A percentile compares a stretch with the other conserved stretches of the same genome.
Evolutionary conservation across 768 basidiomycete genomes (phyloP).

Genomic region (Leccinum rimulosum): DNA sequence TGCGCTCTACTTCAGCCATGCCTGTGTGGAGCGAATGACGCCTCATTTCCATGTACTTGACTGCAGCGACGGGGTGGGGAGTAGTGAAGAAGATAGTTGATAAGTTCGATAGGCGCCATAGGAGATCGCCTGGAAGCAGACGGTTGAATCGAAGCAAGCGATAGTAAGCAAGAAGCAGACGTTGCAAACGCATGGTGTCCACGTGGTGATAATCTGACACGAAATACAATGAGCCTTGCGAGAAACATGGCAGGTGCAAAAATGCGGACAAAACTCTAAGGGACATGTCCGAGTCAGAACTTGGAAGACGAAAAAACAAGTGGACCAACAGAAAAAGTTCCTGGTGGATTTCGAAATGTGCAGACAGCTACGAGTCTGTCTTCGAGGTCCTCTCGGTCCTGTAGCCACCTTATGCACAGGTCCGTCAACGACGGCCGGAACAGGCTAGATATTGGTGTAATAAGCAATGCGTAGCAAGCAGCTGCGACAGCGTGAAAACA

Average conservation of each 20-base stretch:
- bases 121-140: constrained; percentile 55
- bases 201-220: constrained; percentile 31
- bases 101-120: constrained; percentile 54
- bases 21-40: constrained; percentile 75
- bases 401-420: constrained; percentile 79
- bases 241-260: constrained; percentile 41
- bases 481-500: constrained; percentile 56
- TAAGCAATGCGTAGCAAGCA: constrained; percentile 60
- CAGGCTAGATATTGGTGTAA: constrained; percentile 55
- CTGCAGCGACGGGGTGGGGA: constrained; percentile 60
- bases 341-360: constrained; percentile 65
- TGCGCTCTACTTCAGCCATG: constrained; percentile 76
- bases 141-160: constrained; percentile 76
- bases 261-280: constrained; percentile 60
- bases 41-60: constrained; percentile 67
- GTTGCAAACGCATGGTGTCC: constrained; percentile 56
- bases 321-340: constrained; percentile 67
- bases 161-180: constrained; percentile 74
- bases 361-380: constrained; percentile 59
- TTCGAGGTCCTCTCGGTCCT: constrained; percentile 45
- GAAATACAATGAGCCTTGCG: constrained; percentile 54
- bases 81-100: constrained; percentile 40
- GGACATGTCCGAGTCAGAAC: background rate
- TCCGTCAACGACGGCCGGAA: constrained; percentile 81
- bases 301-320: constrained; percentile 2